Evolutionary conservation across 1,284 basidiomycete species (phyloP).

Genomic region (Moesziomyces aphidis): DNA sequence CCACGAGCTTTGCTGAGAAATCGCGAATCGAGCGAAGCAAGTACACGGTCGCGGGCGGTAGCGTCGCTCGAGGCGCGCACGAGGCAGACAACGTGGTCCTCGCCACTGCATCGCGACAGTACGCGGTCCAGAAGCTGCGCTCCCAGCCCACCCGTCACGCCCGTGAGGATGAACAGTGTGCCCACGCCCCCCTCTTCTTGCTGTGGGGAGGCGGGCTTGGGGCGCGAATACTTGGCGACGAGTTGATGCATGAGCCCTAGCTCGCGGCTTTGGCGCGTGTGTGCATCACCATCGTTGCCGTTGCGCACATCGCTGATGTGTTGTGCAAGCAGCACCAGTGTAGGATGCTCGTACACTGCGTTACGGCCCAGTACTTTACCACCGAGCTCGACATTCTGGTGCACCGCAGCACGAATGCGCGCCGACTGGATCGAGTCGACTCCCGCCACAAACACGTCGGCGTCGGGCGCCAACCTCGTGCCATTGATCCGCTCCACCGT

Average conservation of each 20-base stretch:
- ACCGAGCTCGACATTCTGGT: constrained; percentile 31
- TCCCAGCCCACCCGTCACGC: constrained; percentile 75
- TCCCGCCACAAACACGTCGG: constrained; percentile 50
- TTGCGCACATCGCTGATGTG: constrained; percentile 37
- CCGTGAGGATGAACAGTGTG: constrained; percentile 70
- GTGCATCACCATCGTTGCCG: constrained; percentile 10
- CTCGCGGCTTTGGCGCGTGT: constrained; percentile 9
- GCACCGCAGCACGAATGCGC: constrained; percentile 46
- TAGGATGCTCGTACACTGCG: constrained; percentile 51
- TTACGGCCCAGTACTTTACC: constrained; percentile 31
- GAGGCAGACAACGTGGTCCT: constrained; percentile 72
- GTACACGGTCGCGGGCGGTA: constrained; percentile 69
- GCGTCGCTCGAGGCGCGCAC: constrained; percentile 71
- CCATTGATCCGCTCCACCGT: constrained; percentile 32
- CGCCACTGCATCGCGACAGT: constrained; percentile 53
- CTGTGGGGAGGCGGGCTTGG: constrained; percentile 19
- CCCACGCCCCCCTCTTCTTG: constrained; percentile 17
- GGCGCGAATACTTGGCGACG: constrained; percentile 60
- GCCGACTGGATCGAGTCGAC: constrained; percentile 55
- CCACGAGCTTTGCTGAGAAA: constrained; percentile 45
- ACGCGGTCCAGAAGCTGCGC: constrained; percentile 74
- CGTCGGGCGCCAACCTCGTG: constrained; percentile 5
- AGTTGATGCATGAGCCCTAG: constrained; percentile 61
- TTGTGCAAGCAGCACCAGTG: constrained; percentile 29
- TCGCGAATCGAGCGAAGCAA: constrained; percentile 64